Evolutionary conservation across 1,139 yeast species (phyloP), one percentile per base, ranked within the genome.

Genomic region (Zygosaccharomyces pseudobailii): DNA sequence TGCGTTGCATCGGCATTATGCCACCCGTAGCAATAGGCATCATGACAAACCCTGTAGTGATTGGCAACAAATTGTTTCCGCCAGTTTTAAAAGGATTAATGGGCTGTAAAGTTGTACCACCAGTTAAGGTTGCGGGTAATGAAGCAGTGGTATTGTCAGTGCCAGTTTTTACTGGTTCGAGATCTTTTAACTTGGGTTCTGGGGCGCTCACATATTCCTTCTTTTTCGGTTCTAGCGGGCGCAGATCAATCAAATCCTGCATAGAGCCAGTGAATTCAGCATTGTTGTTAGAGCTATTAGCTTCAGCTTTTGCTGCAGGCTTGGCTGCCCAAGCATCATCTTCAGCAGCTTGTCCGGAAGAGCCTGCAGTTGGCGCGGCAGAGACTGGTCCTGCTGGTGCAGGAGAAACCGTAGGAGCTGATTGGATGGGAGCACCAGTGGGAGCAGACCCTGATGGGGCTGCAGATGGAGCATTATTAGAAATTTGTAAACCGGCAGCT

Each of bases 271-370:
- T 85, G 52, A 83, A 80, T 55, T 77, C 81, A 4, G 79, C 76
- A 21, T 65, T 38, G n/a, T 59, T 54, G 24, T 55, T 51, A 8
- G 58, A 52, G 21, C 54, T 43, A 28, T 53, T 46, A 6, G 56
- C 50, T 42, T 65, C 69, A 7, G 68, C 72, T 57, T 78, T 75
- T 17, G 84, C 83, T 34, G 94, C 90, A 5, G 94, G 92, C 62
- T 84, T 86, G 43, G 84, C 82, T 1, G 95, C 88, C 96, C 96
- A 88, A 0, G 95, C 95, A 62, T 87, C 96, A 61, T 88, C 96
- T 53, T 85, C 94, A 24, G 48, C 48, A 6, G 20, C 33, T 20
- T 30, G 30, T 27, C 8, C 30, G 30, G 9, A 9, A n/a, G 8
- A 27, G 19, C n/a, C 36, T 25, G 40, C 9, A 13, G 31, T 6